Evolutionary conservation across 768 basidiomycete genomes (phyloP).

Genomic region (Lactarius vividus): DNA sequence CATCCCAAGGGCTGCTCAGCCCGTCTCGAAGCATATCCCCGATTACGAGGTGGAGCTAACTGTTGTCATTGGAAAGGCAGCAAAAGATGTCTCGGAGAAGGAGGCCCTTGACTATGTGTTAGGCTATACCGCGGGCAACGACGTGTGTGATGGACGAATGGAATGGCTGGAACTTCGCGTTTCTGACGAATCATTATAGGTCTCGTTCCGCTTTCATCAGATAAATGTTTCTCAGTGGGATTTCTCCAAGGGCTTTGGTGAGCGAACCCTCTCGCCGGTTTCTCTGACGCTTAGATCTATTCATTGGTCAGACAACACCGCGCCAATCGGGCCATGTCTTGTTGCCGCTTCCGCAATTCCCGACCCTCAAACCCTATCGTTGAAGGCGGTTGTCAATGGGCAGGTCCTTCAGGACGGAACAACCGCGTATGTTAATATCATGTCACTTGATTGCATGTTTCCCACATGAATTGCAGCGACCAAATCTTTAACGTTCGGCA

Average conservation of each 20-base stretch:
- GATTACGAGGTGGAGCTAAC: slow-evolving; percentile 84
- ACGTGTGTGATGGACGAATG: slow-evolving; percentile 43
- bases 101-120: slow-evolving; percentile 86
- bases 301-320: slow-evolving; percentile 51
- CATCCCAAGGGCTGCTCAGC: slow-evolving; percentile 68
- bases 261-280: slow-evolving; percentile 24
- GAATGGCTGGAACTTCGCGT: background rate
- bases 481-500: slow-evolving; percentile 79
- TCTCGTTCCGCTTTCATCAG: slow-evolving; percentile 83
- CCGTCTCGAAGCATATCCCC: slow-evolving; percentile 63
- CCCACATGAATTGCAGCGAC: slow-evolving; percentile 45
- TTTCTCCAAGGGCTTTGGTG: slow-evolving; percentile 86
- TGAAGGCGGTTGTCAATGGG: slow-evolving; percentile 68
- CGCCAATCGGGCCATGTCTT: slow-evolving; percentile 78
- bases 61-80: slow-evolving; percentile 79
- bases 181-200: slow-evolving; percentile 36
- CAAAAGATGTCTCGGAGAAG: slow-evolving; percentile 74
- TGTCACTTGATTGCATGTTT: background rate
- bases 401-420: slow-evolving; percentile 68
- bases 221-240: slow-evolving; percentile 81
- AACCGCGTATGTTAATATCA: slow-evolving; percentile 57
- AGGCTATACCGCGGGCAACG: slow-evolving; percentile 78
- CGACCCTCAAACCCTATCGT: slow-evolving; percentile 60
- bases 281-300: background rate
- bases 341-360: slow-evolving; percentile 62